Base-by-base conservation (phyloP, 1,139 yeast species). In the Taphrina communis region DNA sequence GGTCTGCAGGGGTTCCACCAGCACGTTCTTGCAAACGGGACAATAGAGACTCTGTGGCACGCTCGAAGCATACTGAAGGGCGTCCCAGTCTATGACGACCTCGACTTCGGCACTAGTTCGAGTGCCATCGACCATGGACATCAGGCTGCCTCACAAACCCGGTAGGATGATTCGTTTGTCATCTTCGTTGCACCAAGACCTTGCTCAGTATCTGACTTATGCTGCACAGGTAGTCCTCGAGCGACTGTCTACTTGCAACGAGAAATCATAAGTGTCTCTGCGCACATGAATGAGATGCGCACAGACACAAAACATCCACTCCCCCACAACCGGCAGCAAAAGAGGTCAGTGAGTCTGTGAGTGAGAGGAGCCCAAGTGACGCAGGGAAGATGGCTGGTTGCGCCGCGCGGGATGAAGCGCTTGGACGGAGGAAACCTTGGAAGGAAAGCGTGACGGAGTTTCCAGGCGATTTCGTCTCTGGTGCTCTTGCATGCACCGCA, bases 31-130 rank as follows among this genome's bases (percentile, higher is more conserved):
- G 31, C 67, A 63, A 17, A 63, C 67, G 17, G 67, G 61, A 55
- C 67, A 63, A 39, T 25, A 55, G 44, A 63, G 67, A 35, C 61
- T 53, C 12, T 53, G 61, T 44, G 67, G 67, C 17, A 55, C 59
- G 14, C 39, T 17, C 6, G 59, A 11, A 8, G 46, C 67, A 55
- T 53, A 63, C 9, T 25, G 41, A 36, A 63, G 56, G 9, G 35
- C 52, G 19, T 63, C 67, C 48, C 44, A 63, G 36, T 63, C 67
- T n/a, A 62, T 42, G 36, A 56, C 14, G 35, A 41, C 50, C 36
- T 12, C 19, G 36, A 39, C 60, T 19, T 56, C 46, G 9, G 60
- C 35, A 7, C 21, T 25, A 35, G 1, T 17, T 17, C 38, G 38
- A n/a, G 42, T 44, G 2, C 2, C 19, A 2, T 44, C 19, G 17